These are phyloP conservation scores for Puccinia novopanici DNA, from an alignment of 1,284 basidiomycete species.

Conservation along the genomic window DNA sequence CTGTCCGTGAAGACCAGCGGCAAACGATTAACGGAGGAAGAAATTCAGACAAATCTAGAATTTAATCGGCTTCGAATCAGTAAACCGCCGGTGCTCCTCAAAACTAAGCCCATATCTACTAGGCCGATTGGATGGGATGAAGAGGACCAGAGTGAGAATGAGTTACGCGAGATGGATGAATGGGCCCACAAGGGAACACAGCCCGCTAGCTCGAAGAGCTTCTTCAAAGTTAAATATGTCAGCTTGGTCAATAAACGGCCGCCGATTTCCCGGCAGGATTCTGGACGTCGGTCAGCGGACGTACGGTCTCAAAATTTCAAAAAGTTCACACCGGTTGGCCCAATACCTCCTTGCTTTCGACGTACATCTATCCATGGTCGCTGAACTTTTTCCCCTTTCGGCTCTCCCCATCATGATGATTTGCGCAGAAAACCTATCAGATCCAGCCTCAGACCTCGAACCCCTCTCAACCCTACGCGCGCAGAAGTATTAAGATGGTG, in stretches of 20 bases:
- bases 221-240: conserved; percentile 46
- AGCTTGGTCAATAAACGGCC: conserved; percentile 5
- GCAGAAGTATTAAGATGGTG: conserved; percentile 1
- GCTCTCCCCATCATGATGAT: not conserved
- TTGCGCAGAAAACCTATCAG: not conserved
- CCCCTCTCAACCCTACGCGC: conserved; percentile 2
- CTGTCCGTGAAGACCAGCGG: conserved; percentile 27
- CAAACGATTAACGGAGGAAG: conserved; percentile 34
- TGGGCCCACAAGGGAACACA: conserved; percentile 12
- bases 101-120: not conserved
- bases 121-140: conserved; percentile 47
- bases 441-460: not conserved
- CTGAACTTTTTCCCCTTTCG: not conserved
- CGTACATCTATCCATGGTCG: not conserved
- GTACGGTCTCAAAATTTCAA: conserved; percentile 20
- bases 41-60: conserved; percentile 38
- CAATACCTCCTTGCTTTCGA: not conserved
- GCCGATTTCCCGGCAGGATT: not conserved
- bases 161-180: conserved; percentile 39
- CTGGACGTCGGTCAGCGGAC: not conserved
- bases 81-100: conserved; percentile 30
- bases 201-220: conserved; percentile 20
- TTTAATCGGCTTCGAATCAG: conserved; percentile 43
- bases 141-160: conserved; percentile 38
- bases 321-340: conserved; percentile 35